Evolutionary conservation across 2,329 filamentous ascomycete species (phyloP).

Genomic region (Exophiala dermatitidis): DNA sequence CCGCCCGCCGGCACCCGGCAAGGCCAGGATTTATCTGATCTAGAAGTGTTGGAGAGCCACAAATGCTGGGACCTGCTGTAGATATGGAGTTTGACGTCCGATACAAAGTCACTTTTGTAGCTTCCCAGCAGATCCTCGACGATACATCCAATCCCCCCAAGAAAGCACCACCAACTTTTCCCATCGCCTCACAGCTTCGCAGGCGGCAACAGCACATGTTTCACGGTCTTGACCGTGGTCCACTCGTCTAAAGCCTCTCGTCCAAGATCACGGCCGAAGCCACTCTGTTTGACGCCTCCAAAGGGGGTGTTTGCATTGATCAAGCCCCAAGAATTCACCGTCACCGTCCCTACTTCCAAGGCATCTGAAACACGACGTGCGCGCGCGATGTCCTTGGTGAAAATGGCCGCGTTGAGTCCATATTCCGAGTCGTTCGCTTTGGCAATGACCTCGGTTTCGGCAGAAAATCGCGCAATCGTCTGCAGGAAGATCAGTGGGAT

Average conservation of each 20-base stretch:
- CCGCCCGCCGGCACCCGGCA: too few species aligned
- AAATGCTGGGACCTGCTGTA: too few species aligned
- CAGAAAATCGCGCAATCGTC: constrained; percentile 28
- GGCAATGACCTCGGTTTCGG: constrained; percentile 34
- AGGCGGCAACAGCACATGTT: too few species aligned
- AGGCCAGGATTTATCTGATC: too few species aligned
- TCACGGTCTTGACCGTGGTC: constrained; percentile 31
- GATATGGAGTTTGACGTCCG: too few species aligned
- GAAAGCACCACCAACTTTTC: too few species aligned
- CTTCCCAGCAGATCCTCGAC: too few species aligned
- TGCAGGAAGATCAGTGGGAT: constrained; percentile 22
- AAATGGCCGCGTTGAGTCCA: constrained; percentile 37
- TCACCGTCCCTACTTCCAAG: constrained; percentile 39
- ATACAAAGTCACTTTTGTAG: too few species aligned
- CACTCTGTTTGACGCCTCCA: constrained; percentile 40
- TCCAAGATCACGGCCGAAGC: constrained; percentile 45
- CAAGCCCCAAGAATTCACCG: constrained; percentile 39
- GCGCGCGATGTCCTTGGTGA: constrained; percentile 35
- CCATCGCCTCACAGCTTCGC: too few species aligned
- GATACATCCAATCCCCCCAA: too few species aligned
- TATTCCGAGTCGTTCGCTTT: constrained; percentile 36
- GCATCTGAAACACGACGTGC: constrained; percentile 35
- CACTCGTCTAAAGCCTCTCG: constrained; percentile 35
- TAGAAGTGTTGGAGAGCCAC: too few species aligned
- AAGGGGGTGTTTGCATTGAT: constrained; percentile 35